These are phyloP conservation scores for Ochromonas danica DNA, from an alignment of 108 stramenopile species.

Conservation along the genomic window DNA sequence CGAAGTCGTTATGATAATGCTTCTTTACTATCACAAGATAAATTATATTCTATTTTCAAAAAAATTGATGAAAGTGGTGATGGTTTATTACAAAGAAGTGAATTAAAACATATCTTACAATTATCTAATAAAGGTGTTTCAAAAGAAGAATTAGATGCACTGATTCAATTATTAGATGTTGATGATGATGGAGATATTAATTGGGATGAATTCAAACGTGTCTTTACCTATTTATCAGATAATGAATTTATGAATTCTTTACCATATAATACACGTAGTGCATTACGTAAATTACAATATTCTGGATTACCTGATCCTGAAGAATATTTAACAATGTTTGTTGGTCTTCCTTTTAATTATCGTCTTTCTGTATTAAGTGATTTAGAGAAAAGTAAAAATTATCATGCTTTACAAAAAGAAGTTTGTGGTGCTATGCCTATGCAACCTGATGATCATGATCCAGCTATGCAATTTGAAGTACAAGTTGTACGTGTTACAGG, in stretches of 20 bases:
- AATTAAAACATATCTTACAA: neutral
- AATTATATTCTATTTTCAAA: neutral
- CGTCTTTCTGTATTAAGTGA: neutral
- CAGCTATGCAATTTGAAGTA: neutral
- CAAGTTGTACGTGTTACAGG: conserved; percentile 11
- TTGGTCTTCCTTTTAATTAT: neutral
- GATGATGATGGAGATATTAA: neutral
- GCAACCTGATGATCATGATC: neutral
- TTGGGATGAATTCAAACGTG: neutral
- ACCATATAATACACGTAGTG: neutral
- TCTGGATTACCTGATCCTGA: neutral
- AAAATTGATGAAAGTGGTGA: neutral
- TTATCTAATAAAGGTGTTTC: neutral
- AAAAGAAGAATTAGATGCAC: neutral
- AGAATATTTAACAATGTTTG: neutral
- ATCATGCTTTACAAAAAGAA: neutral
- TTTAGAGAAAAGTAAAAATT: neutral
- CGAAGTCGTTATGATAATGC: neutral
- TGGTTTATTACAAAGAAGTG: neutral
- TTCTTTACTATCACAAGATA: neutral
- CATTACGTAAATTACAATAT: neutral
- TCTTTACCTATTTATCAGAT: neutral
- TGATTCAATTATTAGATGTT: neutral
- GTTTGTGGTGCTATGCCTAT: neutral
- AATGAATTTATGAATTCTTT: neutral